phyloP scores from a whole-genome alignment of 2,329 filamentous ascomycete genomes.

The Phialocephala subalpina region DNA sequence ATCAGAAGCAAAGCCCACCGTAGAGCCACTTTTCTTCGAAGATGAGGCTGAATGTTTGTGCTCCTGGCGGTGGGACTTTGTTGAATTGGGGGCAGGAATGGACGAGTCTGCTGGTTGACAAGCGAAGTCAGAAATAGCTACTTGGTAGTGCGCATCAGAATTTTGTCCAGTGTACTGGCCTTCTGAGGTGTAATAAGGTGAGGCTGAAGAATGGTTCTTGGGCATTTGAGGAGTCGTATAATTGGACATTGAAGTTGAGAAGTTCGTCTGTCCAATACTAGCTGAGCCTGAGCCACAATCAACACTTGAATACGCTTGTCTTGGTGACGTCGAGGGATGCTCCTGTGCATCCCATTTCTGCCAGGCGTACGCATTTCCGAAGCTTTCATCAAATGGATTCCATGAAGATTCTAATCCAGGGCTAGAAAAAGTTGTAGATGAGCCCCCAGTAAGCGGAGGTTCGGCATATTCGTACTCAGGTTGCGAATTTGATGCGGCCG shows the following conservation, averaged over 20 bases:
- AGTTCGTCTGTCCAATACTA: background rate
- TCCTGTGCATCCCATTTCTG: background rate
- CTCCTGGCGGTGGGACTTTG: background rate
- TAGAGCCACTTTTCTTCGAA: background rate
- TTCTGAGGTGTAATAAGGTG: background rate
- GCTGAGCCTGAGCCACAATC: background rate
- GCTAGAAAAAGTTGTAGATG: background rate
- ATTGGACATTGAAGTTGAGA: background rate
- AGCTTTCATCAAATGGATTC: background rate
- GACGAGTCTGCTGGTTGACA: background rate
- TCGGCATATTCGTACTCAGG: background rate
- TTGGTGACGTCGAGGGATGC: background rate
- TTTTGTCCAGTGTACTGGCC: background rate
- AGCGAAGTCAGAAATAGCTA: background rate
- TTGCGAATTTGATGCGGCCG: background rate
- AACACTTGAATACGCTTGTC: background rate
- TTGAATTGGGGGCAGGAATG: background rate
- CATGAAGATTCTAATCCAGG: background rate
- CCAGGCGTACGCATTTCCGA: background rate
- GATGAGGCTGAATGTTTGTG: background rate
- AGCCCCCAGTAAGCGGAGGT: background rate
- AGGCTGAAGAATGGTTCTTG: background rate
- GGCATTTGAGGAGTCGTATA: background rate
- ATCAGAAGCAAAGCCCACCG: background rate
- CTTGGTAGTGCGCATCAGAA: background rate